Conservation (phyloP, 2,329 filamentous ascomycete species). For the Phoma sp. region DNA sequence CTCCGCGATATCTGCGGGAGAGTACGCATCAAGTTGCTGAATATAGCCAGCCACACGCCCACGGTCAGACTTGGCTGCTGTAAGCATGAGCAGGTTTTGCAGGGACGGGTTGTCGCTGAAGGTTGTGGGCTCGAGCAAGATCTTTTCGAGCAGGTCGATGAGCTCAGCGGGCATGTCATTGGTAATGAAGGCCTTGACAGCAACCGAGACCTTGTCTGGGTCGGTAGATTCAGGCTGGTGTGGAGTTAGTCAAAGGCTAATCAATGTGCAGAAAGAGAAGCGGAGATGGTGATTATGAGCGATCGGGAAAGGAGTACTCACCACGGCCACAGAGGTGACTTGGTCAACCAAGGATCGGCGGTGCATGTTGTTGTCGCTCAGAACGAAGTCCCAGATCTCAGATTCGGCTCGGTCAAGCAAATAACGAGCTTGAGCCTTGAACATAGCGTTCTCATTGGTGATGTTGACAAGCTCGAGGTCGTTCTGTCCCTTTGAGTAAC, state of each 20-base stretch:
- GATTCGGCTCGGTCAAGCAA: conserved; percentile 86
- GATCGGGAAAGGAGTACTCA: conserved; percentile 13
- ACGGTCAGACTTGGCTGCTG: conserved; percentile 96
- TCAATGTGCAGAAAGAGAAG: neutral
- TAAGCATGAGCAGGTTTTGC: conserved; percentile 95
- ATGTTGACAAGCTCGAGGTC: conserved; percentile 96
- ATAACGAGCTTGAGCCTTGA: conserved; percentile 95
- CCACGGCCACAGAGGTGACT: conserved; percentile 90
- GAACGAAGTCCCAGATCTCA: conserved; percentile 93
- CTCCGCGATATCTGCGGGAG: conserved; percentile 88
- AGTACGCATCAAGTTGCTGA: conserved; percentile 86
- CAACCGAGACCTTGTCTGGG: conserved; percentile 92
- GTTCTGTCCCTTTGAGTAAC: conserved; percentile 96
- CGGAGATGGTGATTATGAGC: too few species aligned
- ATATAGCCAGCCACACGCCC: conserved; percentile 95
- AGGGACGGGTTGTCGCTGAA: conserved; percentile 98
- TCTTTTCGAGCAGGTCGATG: conserved; percentile 98
- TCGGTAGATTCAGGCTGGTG: conserved; percentile 67
- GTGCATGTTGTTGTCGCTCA: conserved; percentile 95
- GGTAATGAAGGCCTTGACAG: conserved; percentile 90
- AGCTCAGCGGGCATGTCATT: conserved; percentile 92
- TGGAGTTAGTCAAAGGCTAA: neutral
- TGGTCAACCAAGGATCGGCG: conserved; percentile 94
- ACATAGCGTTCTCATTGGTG: conserved; percentile 99
- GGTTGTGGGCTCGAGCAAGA: conserved; percentile 97